A percentile compares a stretch with the other conserved stretches of the same genome.
Evolutionary conservation across 2,329 filamentous ascomycete genomes (phyloP).

Genomic region (Penicillium sp.): DNA sequence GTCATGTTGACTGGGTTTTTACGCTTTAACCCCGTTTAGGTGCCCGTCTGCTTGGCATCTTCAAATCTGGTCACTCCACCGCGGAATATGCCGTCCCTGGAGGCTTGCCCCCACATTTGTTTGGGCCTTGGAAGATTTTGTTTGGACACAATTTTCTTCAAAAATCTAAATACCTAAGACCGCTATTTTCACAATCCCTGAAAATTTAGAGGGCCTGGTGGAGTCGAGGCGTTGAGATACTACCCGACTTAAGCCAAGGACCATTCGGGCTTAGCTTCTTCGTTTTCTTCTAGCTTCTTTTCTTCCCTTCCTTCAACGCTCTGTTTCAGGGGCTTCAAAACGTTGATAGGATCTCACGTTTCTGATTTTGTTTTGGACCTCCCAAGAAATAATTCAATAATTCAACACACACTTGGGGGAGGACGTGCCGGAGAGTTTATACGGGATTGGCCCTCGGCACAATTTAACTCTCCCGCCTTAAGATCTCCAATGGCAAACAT

Average conservation of each 20-base stretch:
- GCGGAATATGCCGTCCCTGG: slow-evolving; percentile 8
- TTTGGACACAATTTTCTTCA: background rate
- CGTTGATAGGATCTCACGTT: background rate
- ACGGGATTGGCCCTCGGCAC: background rate
- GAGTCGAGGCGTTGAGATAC: background rate
- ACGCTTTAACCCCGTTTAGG: slow-evolving; percentile 5
- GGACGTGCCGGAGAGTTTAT: background rate
- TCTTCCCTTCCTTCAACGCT: background rate
- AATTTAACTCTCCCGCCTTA: background rate
- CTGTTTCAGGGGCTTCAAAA: background rate
- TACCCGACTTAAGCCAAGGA: slow-evolving; percentile 2
- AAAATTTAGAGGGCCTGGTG: background rate
- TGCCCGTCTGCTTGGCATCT: slow-evolving; percentile 5
- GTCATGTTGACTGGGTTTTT: background rate
- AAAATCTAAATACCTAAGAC: background rate
- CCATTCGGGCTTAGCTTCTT: slow-evolving; percentile 1
- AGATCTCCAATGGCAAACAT: background rate
- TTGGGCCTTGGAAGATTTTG: background rate
- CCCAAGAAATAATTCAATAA: background rate
- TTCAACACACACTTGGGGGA: background rate
- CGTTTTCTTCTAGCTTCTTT: background rate
- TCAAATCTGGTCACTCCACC: slow-evolving; percentile 7
- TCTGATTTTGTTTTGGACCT: no score
- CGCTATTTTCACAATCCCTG: background rate
- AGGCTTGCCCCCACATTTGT: background rate